These are phyloP conservation scores for Zygoascus hellenicus DNA, from an alignment of 1,139 yeast genomes.

Conservation along the genomic window DNA sequence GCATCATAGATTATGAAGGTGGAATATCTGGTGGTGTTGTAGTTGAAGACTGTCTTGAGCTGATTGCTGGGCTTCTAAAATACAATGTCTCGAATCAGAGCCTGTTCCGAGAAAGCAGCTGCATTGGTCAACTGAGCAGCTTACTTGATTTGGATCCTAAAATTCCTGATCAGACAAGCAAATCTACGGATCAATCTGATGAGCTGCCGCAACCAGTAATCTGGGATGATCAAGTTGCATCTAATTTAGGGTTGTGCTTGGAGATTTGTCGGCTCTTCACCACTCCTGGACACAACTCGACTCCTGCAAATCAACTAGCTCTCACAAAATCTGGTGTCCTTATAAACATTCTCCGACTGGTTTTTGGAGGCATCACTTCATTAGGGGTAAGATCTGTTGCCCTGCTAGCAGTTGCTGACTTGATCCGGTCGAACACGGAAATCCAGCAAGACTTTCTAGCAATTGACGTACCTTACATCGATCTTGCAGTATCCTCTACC, in stretches of 20 bases:
- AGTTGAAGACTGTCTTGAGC: constrained; percentile 80
- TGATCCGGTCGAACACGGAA: constrained; percentile 57
- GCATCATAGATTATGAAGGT: constrained; percentile 78
- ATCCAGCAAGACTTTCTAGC: constrained; percentile 67
- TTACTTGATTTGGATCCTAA: constrained; percentile 38
- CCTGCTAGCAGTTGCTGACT: constrained; percentile 67
- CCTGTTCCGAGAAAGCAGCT: constrained; percentile 77
- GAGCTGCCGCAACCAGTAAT: not conserved
- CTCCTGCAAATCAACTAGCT: constrained; percentile 54
- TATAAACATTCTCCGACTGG: constrained; percentile 58
- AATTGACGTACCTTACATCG: constrained; percentile 88
- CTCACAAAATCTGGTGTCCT: constrained; percentile 61
- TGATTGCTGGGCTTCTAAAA: constrained; percentile 64
- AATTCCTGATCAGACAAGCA: constrained; percentile 47
- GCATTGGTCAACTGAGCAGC: constrained; percentile 57
- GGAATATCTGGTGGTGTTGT: constrained; percentile 86
- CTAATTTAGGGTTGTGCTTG: constrained; percentile 56
- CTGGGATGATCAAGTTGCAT: constrained; percentile 20
- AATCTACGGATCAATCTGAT: constrained; percentile 30
- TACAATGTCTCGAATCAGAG: constrained; percentile 91
- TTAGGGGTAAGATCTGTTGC: constrained; percentile 60
- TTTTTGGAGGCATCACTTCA: constrained; percentile 58
- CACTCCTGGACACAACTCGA: constrained; percentile 64
- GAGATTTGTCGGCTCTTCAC: constrained; percentile 74
- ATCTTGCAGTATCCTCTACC: constrained; percentile 60